Percentiles rank a stretch among this genome's conserved stretches.
These are phyloP conservation scores for Sophora flavescens DNA, from an alignment of 306 rosid genomes.

Conservation along the genomic window DNA sequence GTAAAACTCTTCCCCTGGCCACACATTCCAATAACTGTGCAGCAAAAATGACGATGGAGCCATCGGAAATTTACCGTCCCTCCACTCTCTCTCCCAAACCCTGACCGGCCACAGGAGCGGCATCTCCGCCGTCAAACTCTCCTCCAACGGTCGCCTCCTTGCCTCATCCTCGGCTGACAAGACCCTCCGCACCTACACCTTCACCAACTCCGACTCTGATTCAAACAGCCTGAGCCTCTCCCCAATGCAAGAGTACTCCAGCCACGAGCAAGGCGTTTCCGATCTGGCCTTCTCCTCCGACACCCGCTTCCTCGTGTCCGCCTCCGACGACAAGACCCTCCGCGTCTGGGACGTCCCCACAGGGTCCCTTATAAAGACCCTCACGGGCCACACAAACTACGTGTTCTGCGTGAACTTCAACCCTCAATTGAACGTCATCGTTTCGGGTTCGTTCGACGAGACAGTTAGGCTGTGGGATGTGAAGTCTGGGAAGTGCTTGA, in stretches of 20 bases:
- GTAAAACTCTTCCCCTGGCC: too few relatives aligned
- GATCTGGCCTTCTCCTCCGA: conserved; percentile 94
- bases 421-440: conserved; percentile 88
- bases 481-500: conserved; percentile 82
- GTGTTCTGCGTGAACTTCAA: conserved; percentile 92
- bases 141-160: conserved; percentile 86
- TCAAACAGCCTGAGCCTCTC: conserved; percentile 54
- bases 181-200: conserved; percentile 79
- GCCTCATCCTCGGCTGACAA: conserved; percentile 97
- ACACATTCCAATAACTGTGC: too few relatives aligned
- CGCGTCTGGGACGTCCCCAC: conserved; percentile 91
- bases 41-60: conserved; percentile 53
- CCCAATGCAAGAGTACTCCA: conserved; percentile 76
- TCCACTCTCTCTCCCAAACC: conserved; percentile 71
- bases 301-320: conserved; percentile 83
- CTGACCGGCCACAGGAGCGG: conserved; percentile 74
- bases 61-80: conserved; percentile 59
- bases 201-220: conserved; percentile 59
- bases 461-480: conserved; percentile 97
- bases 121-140: conserved; percentile 86
- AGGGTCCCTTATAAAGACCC: conserved; percentile 77
- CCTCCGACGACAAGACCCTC: conserved; percentile 95
- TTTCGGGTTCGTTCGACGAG: conserved; percentile 96
- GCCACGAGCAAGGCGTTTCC: conserved; percentile 91
- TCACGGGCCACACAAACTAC: conserved; percentile 89